Conservation (phyloP, 306 rosid species). For the Ziziphus jujuba region DNA sequence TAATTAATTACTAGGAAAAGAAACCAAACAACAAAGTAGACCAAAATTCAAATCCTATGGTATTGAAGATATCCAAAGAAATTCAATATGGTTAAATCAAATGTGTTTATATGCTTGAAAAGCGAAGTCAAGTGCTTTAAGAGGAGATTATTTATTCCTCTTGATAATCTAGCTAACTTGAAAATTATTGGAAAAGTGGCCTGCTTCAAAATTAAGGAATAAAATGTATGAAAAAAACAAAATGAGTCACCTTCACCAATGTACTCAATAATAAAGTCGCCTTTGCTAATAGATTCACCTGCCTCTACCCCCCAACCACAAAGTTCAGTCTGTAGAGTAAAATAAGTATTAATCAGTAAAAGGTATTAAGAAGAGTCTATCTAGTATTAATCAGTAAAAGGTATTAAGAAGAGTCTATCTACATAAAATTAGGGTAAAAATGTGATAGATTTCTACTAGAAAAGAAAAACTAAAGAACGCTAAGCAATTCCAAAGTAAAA, state of each 20-base stretch:
- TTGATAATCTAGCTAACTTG: not conserved
- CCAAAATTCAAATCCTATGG: too few species aligned
- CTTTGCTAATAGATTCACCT: constrained; percentile 62
- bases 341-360: not conserved
- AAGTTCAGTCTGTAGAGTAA: constrained; percentile 63
- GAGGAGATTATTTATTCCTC: too few species aligned
- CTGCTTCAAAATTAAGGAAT: constrained; percentile 2
- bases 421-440: constrained; percentile 2
- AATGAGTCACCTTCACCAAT: constrained; percentile 80
- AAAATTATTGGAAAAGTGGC: not conserved
- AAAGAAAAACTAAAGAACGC: constrained; percentile 4
- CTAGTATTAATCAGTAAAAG: too few species aligned
- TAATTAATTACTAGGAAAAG: constrained; percentile 2
- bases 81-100: not conserved
- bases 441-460: constrained; percentile 1
- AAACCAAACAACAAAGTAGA: not conserved
- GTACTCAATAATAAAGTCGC: constrained; percentile 77
- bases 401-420: not conserved
- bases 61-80: not conserved
- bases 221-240: constrained; percentile 12
- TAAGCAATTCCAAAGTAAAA: constrained; percentile 3
- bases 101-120: too few species aligned
- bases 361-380: constrained; percentile 3
- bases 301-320: constrained; percentile 99
- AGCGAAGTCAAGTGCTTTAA: too few species aligned